These are phyloP conservation scores for Ophiostoma australiae DNA, from an alignment of 2,329 filamentous ascomycete genomes.

Conservation along the genomic window DNA sequence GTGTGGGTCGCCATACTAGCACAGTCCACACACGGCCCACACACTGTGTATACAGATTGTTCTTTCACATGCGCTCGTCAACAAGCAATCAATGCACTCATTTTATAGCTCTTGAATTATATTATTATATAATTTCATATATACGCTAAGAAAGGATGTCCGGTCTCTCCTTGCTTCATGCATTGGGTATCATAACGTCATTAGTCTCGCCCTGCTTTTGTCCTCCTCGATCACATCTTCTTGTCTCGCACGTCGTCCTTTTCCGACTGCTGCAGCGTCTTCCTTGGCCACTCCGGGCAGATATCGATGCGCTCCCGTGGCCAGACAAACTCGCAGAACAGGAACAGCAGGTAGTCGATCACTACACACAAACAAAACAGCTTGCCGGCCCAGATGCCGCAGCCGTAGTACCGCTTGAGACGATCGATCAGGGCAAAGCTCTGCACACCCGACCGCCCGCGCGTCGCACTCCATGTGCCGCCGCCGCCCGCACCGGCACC, in stretches of 20 bases:
- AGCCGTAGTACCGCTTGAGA: conserved; percentile 93
- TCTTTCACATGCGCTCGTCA: background rate
- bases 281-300: conserved; percentile 86
- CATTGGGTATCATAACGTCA: conserved; percentile 21
- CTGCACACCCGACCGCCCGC: conserved; percentile 64
- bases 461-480: conserved; percentile 59
- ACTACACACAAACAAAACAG: conserved; percentile 92
- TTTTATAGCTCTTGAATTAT: background rate
- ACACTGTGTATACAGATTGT: background rate
- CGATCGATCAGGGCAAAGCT: conserved; percentile 92
- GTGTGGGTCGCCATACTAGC: background rate
- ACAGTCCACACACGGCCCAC: background rate
- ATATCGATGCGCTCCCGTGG: conserved; percentile 83
- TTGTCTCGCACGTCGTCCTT: conserved; percentile 13
- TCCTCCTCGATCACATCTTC: background rate
- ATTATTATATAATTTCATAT: background rate
- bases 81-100: background rate
- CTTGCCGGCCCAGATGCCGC: conserved; percentile 97
- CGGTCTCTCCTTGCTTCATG: background rate
- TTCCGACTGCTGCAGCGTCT: conserved; percentile 37
- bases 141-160: background rate
- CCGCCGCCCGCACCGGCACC: conserved; percentile 27
- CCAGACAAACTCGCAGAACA: conserved; percentile 81
- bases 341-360: conserved; percentile 86
- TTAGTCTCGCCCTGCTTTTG: background rate